A percentile compares a stretch with the other conserved stretches of the same genome.
These are phyloP conservation scores for Halophytophthora batemanensis DNA, from an alignment of 352 stramenopile genomes.

Conservation along the genomic window DNA sequence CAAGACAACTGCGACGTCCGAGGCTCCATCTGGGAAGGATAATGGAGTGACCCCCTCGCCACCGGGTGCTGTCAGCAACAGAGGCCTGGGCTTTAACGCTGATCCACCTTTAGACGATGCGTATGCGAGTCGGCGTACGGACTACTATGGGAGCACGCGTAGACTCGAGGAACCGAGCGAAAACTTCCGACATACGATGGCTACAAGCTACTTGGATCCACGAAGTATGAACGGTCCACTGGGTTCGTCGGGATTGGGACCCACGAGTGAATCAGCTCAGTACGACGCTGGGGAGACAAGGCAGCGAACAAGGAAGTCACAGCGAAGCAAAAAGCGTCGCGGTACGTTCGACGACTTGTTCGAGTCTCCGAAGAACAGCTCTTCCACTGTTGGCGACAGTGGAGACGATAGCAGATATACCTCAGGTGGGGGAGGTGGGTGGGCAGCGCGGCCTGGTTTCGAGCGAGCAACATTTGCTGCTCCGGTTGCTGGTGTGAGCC, in stretches of 20 bases:
- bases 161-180: constrained; percentile 6
- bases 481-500: constrained; percentile 33
- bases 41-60: not conserved
- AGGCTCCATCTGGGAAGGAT: constrained; percentile 3
- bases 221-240: constrained; percentile 6
- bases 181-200: constrained; percentile 36
- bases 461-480: constrained; percentile 2
- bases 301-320: constrained; percentile 10
- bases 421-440: constrained; percentile 7
- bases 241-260: constrained; percentile 2
- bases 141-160: constrained; percentile 11
- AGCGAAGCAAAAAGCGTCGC: constrained; percentile 32
- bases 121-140: constrained; percentile 22
- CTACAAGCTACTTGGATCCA: constrained; percentile 9
- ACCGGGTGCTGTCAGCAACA: not conserved
- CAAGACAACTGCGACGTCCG: constrained; percentile 2
- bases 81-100: not conserved
- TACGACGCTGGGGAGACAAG: not conserved
- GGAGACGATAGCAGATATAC: constrained; percentile 1
- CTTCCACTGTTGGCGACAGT: not conserved
- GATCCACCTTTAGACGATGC: constrained; percentile 4
- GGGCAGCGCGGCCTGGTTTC: constrained; percentile 9
- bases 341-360: constrained; percentile 80
- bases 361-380: constrained; percentile 43
- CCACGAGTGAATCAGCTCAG: not conserved